Conservation (phyloP, 2,329 filamentous ascomycete species). For the Fusarium foetens region DNA sequence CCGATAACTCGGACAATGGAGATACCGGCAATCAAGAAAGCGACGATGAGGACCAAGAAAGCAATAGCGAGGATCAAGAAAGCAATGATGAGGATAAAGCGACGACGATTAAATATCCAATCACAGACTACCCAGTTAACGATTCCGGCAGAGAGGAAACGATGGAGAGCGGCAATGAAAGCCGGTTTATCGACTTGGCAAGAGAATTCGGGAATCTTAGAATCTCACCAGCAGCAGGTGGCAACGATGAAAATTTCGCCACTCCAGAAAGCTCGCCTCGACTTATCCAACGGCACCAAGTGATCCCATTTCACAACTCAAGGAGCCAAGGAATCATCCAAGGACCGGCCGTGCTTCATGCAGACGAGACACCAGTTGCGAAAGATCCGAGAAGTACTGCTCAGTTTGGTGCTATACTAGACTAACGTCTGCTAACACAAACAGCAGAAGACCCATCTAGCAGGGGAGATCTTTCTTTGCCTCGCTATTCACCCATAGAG, state of each 20-base stretch:
- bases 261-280: not conserved
- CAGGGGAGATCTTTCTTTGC: not conserved
- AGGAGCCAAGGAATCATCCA: not conserved
- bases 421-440: not conserved
- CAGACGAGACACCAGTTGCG: not conserved
- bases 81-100: not conserved
- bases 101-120: not conserved
- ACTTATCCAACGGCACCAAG: not conserved
- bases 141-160: not conserved
- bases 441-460: not conserved
- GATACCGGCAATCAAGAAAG: not conserved
- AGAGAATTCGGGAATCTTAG: not conserved
- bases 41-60: not conserved
- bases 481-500: not conserved
- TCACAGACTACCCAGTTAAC: not conserved
- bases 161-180: not conserved
- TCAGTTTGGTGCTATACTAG: not conserved
- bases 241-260: not conserved
- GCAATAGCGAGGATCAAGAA: not conserved
- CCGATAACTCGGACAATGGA: not conserved
- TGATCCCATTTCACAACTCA: not conserved
- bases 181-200: not conserved
- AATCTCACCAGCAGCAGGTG: not conserved
- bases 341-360: not conserved
- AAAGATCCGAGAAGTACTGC: not conserved